Evolutionary conservation across 1,139 yeast genomes (phyloP), one percentile per base, ranked within the genome.

Genomic region (Suhomyces chickasaworum): DNA sequence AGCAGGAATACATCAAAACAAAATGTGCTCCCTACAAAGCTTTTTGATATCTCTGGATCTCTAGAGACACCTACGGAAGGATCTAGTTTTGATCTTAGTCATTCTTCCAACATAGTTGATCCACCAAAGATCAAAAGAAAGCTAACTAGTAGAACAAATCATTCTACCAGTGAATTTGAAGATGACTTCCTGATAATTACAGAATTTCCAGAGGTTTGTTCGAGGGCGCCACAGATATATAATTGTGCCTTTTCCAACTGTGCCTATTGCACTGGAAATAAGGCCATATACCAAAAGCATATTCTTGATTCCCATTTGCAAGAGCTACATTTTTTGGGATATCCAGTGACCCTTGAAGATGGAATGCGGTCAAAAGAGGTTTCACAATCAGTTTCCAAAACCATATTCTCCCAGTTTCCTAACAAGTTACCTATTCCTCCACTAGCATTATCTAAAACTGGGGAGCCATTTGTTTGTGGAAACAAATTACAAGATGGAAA

Each of bases 231-330:
- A 13, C 32, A 17, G 5, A 50, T 68, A 3, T 65, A 54, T 42
- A 39, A 52, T 21, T 72, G 77, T 53, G 70, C 71, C 3, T 67
- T 72, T 45, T 49, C 52, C 6, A 39, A 49, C 4, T 72, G 77
- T 49, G 42, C 53, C 12, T 68, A 65, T 40, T 62, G 69, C 29
- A 65, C 75, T 0, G 73, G 71, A 0, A 68, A 68, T 45, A 64
- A 59, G 33, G 41, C 49, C 7, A 46, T 68, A 22, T 72, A 69
- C 51, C 60, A 64, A 39, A 53, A 53, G 3, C 78, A 73, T 50
- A 54, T 73, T 9, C 49, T 71, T 4, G 57, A 57, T 2, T 42
- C 40, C 9, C 78, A 73, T 47, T 29, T 56, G 2, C 35, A 48
- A 1, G 64, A 59, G 39, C 56, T 73, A 23, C 44, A 47, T 4